phyloP scores from a whole-genome alignment of 116 monocot genomes.

The Trichopus zeylanicus region DNA sequence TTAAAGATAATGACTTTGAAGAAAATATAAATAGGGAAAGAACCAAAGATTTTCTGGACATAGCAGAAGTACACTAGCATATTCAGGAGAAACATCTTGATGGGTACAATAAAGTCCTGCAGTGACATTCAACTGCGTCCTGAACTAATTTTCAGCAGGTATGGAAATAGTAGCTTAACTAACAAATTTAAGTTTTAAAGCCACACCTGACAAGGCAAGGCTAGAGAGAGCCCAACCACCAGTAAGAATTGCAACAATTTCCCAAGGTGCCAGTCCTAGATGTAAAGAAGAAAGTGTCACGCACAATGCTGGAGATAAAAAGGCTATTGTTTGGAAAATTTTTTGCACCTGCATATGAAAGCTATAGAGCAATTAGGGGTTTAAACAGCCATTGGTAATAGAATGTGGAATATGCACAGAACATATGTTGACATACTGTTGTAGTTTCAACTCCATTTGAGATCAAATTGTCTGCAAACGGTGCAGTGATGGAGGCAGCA shows the following conservation, averaged over 20 bases:
- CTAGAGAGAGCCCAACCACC: conserved; percentile 87
- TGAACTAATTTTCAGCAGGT: no score
- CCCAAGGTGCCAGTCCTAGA: conserved; percentile 83
- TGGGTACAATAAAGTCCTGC: conserved; percentile 96
- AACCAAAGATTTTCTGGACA: conserved; percentile 5
- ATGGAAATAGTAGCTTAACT: background rate
- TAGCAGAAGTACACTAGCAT: conserved; percentile 92
- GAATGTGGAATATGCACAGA: background rate
- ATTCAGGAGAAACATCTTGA: conserved; percentile 97
- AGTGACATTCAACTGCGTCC: background rate
- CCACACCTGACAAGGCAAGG: conserved; percentile 81
- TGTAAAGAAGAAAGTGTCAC: conserved; percentile 93
- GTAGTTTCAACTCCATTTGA: conserved; percentile 82
- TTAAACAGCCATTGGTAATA: background rate
- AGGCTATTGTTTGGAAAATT: conserved; percentile 94
- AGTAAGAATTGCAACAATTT: conserved; percentile 69
- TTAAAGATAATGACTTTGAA: background rate
- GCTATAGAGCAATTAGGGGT: background rate
- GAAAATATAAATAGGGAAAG: background rate
- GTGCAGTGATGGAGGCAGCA: conserved; percentile 74
- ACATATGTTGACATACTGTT: conserved; percentile 25
- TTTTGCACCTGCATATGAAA: conserved; percentile 74
- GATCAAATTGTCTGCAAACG: conserved; percentile 91
- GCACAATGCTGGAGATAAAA: conserved; percentile 90
- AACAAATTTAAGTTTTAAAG: background rate